Evolutionary conservation across 495 filamentous ascomycete genomes (phyloP), one percentile per base, ranked within the genome.

Genomic region (Durotheca rogersii): DNA sequence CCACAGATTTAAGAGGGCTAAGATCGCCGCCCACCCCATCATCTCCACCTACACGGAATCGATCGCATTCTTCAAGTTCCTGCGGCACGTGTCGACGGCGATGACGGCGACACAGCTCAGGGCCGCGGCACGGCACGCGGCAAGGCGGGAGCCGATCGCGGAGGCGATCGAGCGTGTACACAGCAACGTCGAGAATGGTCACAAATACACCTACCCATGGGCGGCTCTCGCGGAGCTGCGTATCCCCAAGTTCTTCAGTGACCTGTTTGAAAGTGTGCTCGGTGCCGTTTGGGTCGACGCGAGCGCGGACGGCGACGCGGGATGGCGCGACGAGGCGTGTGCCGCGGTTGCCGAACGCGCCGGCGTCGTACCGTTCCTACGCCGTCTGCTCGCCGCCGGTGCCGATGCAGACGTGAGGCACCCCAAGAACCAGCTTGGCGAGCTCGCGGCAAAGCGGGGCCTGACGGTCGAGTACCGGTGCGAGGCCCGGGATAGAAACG

Each of bases 271-370:
- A 74, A 80, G 76, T 39, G 51, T 92, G 1, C 66, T 96, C 1
- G 93, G 89, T 0, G 93, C 92, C 0, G 80, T 96, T 0, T 98
- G 86, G 71, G 72, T 95, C 40, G 93, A 96, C 62, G 87, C 83
- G 0, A 87, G 87, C 2, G 39, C n/a, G n/a, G n/a, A n/a, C n/a
- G n/a, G n/a, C n/a, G n/a, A n/a, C n/a, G n/a, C n/a, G n/a, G n/a
- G n/a, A n/a, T n/a, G 21, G 10, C 68, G 79, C 3, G 58, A 91
- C 17, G 68, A 64, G 0, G 66, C 49, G 0, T 90, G 86, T 51
- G 66, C 70, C 18, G 47, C 21, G 0, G 77, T 96, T 29, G 53
- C 86, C 0, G 81, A 87, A 49, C 60, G 72, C 1, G 56, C 88
- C 0, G 89, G 90, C 0, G 67, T 96, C 7, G 42, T 90, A 21